Evolutionary conservation across 345 rosid species (phyloP).

Genomic region (Linum usitatissimum): DNA sequence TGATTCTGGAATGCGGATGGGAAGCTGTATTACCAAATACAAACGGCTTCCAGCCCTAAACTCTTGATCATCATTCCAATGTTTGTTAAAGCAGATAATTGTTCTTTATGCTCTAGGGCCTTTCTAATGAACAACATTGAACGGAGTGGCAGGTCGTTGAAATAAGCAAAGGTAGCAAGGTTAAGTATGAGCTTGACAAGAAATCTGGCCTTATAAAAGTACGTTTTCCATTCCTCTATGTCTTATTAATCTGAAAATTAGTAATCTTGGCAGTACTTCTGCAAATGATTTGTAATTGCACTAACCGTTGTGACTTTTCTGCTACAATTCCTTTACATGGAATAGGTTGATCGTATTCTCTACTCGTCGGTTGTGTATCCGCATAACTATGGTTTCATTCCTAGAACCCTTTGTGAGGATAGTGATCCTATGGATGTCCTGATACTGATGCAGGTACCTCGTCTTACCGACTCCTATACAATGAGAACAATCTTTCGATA

Average conservation of each 20-base stretch:
- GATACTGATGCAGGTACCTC: slow-evolving; percentile 22
- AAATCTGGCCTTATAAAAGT: slow-evolving; percentile 24
- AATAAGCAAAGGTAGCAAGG: slow-evolving; percentile 26
- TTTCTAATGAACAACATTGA: neutral
- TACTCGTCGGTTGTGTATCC: slow-evolving; percentile 29
- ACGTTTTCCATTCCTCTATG: neutral
- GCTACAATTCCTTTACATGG: neutral
- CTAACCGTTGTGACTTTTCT: too few relatives aligned
- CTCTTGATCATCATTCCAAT: neutral
- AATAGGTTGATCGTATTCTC: slow-evolving; percentile 26
- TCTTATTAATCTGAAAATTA: neutral
- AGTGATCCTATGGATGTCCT: slow-evolving; percentile 25
- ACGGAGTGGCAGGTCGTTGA: slow-evolving; percentile 19
- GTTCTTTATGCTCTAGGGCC: neutral
- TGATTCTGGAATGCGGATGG: too few relatives aligned
- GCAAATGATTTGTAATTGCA: neutral
- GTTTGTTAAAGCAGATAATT: neutral
- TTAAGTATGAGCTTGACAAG: slow-evolving; percentile 29
- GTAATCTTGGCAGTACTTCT: neutral
- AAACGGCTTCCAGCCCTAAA: too few relatives aligned
- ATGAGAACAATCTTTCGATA: too few relatives aligned
- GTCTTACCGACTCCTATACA: too few relatives aligned
- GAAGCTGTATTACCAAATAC: too few relatives aligned
- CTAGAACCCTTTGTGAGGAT: slow-evolving; percentile 27
- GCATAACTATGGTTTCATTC: slow-evolving; percentile 28